phyloP scores from a whole-genome alignment of 805 yeast genomes.

The Yamadazyma kitorensis region DNA sequence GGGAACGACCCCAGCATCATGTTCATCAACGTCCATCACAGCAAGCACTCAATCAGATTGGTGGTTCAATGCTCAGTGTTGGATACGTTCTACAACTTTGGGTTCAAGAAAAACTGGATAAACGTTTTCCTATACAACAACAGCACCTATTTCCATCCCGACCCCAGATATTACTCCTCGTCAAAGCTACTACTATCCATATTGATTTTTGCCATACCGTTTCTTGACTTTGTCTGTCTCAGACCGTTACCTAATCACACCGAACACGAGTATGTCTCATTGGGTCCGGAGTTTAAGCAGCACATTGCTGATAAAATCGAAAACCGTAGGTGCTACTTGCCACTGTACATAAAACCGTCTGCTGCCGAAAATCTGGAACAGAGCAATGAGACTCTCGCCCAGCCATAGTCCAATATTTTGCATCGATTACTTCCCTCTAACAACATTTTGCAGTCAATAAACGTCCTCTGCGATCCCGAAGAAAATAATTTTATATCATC shows the following conservation, averaged over 20 bases:
- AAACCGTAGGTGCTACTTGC: slow-evolving; percentile 14
- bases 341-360: slow-evolving; percentile 13
- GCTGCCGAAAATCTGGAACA: background rate
- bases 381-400: background rate
- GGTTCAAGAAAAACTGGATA: slow-evolving; percentile 33
- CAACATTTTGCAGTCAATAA: slow-evolving; percentile 6
- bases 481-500: background rate
- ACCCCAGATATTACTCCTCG: slow-evolving; percentile 8
- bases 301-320: slow-evolving; percentile 14
- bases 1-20: slow-evolving; percentile 2
- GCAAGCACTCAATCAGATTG: slow-evolving; percentile 19
- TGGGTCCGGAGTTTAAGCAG: slow-evolving; percentile 11
- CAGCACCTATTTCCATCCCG: slow-evolving; percentile 4
- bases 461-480: background rate
- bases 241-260: background rate
- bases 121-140: slow-evolving; percentile 23
- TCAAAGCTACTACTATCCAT: slow-evolving; percentile 15
- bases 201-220: slow-evolving; percentile 19
- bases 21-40: slow-evolving; percentile 10
- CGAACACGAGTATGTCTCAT: slow-evolving; percentile 2
- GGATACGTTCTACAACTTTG: slow-evolving; percentile 37
- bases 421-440: background rate
- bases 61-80: slow-evolving; percentile 31
- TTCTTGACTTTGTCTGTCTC: slow-evolving; percentile 17
- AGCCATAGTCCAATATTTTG: background rate